These are phyloP conservation scores for Skeletonema menzelii DNA, from an alignment of 108 stramenopile species.

Conservation along the genomic window DNA sequence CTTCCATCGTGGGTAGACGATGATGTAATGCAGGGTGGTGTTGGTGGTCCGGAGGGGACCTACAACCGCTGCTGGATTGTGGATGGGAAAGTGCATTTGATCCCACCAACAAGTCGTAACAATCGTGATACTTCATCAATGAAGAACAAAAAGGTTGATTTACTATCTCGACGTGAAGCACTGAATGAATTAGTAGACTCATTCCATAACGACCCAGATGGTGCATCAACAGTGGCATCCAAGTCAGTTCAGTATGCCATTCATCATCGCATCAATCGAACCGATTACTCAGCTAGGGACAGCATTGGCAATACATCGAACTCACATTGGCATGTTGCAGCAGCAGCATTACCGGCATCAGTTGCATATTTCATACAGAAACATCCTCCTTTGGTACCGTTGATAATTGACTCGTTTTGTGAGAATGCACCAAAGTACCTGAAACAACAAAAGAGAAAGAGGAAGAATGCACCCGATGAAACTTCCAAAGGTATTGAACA, in stretches of 20 bases:
- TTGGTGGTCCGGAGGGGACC: constrained; percentile 49
- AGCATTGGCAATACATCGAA: background rate
- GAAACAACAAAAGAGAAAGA: background rate
- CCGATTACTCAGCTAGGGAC: constrained; percentile 3
- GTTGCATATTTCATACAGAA: constrained; percentile 32
- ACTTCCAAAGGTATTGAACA: background rate
- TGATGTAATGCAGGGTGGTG: constrained; percentile 49
- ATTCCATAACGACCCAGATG: background rate
- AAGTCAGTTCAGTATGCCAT: constrained; percentile 46
- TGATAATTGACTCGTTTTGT: constrained; percentile 42
- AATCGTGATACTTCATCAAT: background rate
- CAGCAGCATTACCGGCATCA: constrained; percentile 32
- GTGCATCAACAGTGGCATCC: constrained; percentile 3
- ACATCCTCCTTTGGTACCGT: constrained; percentile 29
- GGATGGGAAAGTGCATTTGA: constrained; percentile 55
- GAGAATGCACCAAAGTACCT: constrained; percentile 26
- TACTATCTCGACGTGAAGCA: constrained; percentile 25
- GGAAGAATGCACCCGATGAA: background rate
- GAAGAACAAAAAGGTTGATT: background rate
- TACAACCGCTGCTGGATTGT: constrained; percentile 68
- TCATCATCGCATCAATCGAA: constrained; percentile 36
- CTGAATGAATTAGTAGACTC: constrained; percentile 20
- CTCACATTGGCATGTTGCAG: constrained; percentile 35
- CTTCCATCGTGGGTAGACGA: constrained; percentile 72
- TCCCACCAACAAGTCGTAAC: constrained; percentile 25